phyloP scores from a whole-genome alignment of 345 rosid genomes.

The Brassica napus region DNA sequence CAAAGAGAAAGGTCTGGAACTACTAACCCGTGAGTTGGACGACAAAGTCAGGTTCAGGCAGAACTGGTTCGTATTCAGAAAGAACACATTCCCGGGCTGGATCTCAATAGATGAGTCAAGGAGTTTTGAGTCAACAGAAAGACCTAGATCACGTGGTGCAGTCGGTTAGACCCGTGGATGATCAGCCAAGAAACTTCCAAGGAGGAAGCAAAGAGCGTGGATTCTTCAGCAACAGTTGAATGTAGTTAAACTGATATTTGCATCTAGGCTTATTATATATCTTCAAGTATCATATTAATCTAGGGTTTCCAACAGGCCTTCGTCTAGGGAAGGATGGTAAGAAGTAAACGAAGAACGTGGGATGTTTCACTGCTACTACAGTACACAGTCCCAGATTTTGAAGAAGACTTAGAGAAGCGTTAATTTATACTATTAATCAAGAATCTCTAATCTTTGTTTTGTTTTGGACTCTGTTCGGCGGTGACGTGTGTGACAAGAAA shows the following conservation, averaged over 20 bases:
- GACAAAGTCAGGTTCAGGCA: slow-evolving; percentile 81
- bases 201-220: slow-evolving; percentile 73
- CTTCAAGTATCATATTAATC: neutral
- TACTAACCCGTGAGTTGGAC: slow-evolving; percentile 62
- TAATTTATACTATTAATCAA: too few relatives aligned
- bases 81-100: slow-evolving; percentile 77
- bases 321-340: slow-evolving; percentile 38
- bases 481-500: slow-evolving; percentile 29
- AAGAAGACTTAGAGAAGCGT: slow-evolving; percentile 23
- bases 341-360: slow-evolving; percentile 17
- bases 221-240: slow-evolving; percentile 52
- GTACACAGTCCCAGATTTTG: neutral
- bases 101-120: slow-evolving; percentile 74
- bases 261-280: neutral
- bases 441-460: neutral
- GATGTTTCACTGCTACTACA: neutral
- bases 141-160: slow-evolving; percentile 92
- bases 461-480: slow-evolving; percentile 2
- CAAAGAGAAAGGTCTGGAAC: slow-evolving; percentile 75
- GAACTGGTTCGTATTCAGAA: slow-evolving; percentile 59
- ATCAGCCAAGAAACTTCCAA: slow-evolving; percentile 62
- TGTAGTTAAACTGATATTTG: neutral
- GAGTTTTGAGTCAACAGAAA: slow-evolving; percentile 60
- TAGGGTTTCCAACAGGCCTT: slow-evolving; percentile 12
- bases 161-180: too few relatives aligned